Evolutionary conservation across 2,329 filamentous ascomycete species (phyloP), one percentile per base, ranked within the genome.

Genomic region (Tolypocladium album): DNA sequence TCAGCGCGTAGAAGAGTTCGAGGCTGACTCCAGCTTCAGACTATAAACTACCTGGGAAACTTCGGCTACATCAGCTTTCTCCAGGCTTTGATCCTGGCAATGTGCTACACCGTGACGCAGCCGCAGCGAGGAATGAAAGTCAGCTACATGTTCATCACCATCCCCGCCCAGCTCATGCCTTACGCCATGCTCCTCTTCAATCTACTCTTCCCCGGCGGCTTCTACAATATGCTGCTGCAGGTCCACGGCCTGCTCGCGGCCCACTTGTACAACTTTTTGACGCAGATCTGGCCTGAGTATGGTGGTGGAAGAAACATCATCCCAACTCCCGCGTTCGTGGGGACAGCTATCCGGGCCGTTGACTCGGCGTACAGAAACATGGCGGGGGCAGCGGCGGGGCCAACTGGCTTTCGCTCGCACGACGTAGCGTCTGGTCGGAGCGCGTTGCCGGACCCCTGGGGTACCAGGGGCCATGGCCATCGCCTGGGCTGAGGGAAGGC

Each of bases 221-320:
- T 80, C 42, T 65, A 72, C 3, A 75, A 75, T 22, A 81, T 89
- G 13, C 70, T 89, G 60, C 68, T 86, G 4, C 86, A 95, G 69
- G 73, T 85, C 5, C 89, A 84, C 40, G 94, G 94, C n/a, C 79
- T 99, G 13, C 64, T 96, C 52, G 90, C 92, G 15, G 92, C 92
- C 5, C 94, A 99, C 72, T 69, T 94, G 24, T 96, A 91, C 74
- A 90, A 97, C 71, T 99, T 97, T 70, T 74, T 97, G 57, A 91
- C 89, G 2, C 84, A 90, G 56, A 81, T 97, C 50, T 97, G 92
- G 80, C 94, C 94, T 6, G 85, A 89, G 59, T 94, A 94, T 70
- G 93, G 92, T 39, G 89, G 90, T 60, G 94, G 94, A 0, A 80
- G 78, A 58, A 96, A 92, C 69, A 80, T 88, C 56, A 79, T 97